Conservation (phyloP, 225 moss, liverwort and hornwort species). For the Sphagnum tenellum region DNA sequence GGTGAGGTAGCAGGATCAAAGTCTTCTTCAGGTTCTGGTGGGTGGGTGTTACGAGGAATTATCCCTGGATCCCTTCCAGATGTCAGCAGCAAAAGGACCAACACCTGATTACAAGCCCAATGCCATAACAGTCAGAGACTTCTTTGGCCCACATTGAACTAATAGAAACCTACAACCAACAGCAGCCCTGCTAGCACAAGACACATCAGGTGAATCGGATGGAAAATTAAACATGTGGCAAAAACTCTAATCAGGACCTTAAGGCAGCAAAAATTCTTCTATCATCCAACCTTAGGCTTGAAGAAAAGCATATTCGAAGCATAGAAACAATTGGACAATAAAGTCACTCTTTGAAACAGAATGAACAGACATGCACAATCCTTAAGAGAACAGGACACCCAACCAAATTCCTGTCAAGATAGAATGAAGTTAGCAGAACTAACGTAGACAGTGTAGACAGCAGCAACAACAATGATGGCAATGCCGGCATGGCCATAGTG, state of each 20-base stretch:
- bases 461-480: slow-evolving; percentile 51
- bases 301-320: no score
- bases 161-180: no score
- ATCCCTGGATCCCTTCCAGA: slow-evolving; percentile 96
- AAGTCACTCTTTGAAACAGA: no score
- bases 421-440: slow-evolving; percentile 13
- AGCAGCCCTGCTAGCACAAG: no score
- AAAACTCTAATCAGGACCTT: no score
- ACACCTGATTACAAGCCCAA: slow-evolving; percentile 34
- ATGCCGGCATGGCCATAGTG: slow-evolving; percentile 45
- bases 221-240: no score
- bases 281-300: no score
- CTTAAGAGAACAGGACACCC: no score
- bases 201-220: no score
- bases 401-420: background rate
- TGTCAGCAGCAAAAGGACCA: slow-evolving; percentile 72
- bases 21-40: slow-evolving; percentile 92
- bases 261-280: no score
- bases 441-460: slow-evolving; percentile 61
- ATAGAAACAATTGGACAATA: no score
- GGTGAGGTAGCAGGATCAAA: slow-evolving; percentile 61
- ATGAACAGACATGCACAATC: no score
- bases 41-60: slow-evolving; percentile 81
- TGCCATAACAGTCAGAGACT: background rate
- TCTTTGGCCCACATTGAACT: background rate